These are phyloP conservation scores for Saccharomycopsis malanga DNA, from an alignment of 805 yeast genomes.

Conservation along the genomic window DNA sequence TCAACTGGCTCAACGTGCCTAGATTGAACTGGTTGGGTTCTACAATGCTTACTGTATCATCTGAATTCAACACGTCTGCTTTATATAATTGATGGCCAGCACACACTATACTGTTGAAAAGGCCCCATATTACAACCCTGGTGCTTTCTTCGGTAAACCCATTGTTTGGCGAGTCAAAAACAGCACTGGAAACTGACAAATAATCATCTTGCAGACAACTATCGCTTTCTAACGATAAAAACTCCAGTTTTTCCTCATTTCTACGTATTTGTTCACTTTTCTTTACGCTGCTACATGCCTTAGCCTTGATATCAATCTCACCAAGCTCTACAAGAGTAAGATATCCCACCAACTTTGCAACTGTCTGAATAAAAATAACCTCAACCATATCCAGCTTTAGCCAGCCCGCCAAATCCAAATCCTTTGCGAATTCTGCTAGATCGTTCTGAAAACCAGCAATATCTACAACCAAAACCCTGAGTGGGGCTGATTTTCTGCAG, in stretches of 20 bases:
- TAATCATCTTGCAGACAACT: too few species aligned
- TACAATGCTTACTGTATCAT: background rate
- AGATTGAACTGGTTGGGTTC: background rate
- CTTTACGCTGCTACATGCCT: background rate
- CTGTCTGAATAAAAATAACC: conserved; percentile 4
- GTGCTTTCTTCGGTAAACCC: background rate
- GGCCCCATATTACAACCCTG: background rate
- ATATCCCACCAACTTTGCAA: conserved; percentile 7
- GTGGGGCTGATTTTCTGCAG: background rate
- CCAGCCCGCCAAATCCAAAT: background rate
- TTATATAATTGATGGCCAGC: background rate
- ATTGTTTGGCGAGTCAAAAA: background rate
- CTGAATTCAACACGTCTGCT: background rate
- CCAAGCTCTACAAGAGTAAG: conserved; percentile 7
- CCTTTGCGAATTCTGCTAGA: background rate
- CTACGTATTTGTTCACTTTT: background rate
- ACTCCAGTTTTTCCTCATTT: background rate
- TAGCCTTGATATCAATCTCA: background rate
- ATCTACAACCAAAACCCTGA: background rate
- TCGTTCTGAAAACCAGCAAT: background rate
- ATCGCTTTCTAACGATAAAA: too few species aligned
- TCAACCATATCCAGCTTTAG: conserved; percentile 1
- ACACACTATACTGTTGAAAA: background rate
- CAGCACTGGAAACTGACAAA: background rate
- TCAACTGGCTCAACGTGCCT: background rate